These are phyloP conservation scores for Pseudognaphalium luteoalbum DNA, from an alignment of 129 eudicot genomes.

Conservation along the genomic window DNA sequence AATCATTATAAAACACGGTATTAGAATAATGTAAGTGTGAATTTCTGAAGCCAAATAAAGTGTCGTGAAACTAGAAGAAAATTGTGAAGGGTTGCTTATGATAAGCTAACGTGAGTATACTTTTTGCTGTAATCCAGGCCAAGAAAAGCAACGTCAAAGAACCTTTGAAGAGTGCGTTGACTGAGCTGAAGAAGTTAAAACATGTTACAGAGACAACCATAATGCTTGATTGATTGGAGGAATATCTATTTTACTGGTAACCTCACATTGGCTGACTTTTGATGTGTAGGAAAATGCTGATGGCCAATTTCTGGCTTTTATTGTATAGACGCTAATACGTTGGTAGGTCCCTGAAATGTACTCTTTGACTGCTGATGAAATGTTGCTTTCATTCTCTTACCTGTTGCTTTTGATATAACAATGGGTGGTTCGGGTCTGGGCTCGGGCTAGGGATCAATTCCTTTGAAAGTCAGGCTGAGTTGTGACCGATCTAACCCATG, in stretches of 20 bases:
- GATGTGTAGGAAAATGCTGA: constrained; percentile 13
- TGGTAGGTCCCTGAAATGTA: constrained; percentile 14
- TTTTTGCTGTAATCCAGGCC: constrained; percentile 34
- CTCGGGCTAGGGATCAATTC: not conserved
- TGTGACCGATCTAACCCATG: constrained; percentile 75
- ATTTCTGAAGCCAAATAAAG: not conserved
- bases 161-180: constrained; percentile 52
- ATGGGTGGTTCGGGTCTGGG: not conserved
- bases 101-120: not conserved
- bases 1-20: constrained; percentile 1
- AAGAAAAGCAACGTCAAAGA: constrained; percentile 53
- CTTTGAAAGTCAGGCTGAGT: constrained; percentile 70
- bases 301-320: constrained; percentile 14
- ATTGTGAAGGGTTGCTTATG: not conserved
- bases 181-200: constrained; percentile 54
- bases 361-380: constrained; percentile 11
- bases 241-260: constrained; percentile 21
- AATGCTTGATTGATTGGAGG: constrained; percentile 32
- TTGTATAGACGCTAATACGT: constrained; percentile 26
- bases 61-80: not conserved
- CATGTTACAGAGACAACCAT: constrained; percentile 29
- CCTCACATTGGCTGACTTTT: constrained; percentile 12
- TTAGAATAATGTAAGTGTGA: not conserved
- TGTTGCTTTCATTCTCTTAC: not conserved
- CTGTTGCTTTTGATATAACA: constrained; percentile 16